Percentiles rank a stretch among this genome's conserved stretches.
Evolutionary conservation across 2,329 filamentous ascomycete species (phyloP).

Genomic region (Exophiala dermatitidis): DNA sequence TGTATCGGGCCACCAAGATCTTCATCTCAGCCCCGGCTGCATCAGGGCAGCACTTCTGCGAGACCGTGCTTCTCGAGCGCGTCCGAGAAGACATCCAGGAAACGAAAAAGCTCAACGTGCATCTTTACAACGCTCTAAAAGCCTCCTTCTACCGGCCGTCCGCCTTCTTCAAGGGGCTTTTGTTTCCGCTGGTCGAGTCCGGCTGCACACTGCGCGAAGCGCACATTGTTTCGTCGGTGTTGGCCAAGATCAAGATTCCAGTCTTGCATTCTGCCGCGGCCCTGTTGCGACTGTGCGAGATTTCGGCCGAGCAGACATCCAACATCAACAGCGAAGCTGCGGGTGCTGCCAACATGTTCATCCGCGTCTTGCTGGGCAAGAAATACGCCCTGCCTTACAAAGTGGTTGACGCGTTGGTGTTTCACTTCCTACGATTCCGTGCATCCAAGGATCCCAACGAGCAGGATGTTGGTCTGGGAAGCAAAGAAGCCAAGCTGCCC

Average conservation of each 20-base stretch:
- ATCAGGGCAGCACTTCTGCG: slow-evolving; percentile 76
- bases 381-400: slow-evolving; percentile 94
- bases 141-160: slow-evolving; percentile 89
- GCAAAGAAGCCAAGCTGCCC: slow-evolving; percentile 58
- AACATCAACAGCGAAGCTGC: slow-evolving; percentile 71
- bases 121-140: slow-evolving; percentile 89
- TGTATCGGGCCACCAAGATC: slow-evolving; percentile 83
- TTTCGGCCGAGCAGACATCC: slow-evolving; percentile 81
- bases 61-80: slow-evolving; percentile 76
- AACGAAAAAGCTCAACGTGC: slow-evolving; percentile 89
- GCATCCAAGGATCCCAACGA: slow-evolving; percentile 54
- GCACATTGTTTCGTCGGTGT: slow-evolving; percentile 78
- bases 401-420: slow-evolving; percentile 88
- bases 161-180: slow-evolving; percentile 91
- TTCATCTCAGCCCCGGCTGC: slow-evolving; percentile 79
- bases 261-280: slow-evolving; percentile 89
- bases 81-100: slow-evolving; percentile 94
- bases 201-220: slow-evolving; percentile 89
- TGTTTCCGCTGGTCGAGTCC: slow-evolving; percentile 80
- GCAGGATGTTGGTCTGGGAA: slow-evolving; percentile 48
- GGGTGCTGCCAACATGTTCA: slow-evolving; percentile 90
- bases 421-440: slow-evolving; percentile 90
- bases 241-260: slow-evolving; percentile 77
- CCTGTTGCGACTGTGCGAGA: slow-evolving; percentile 85
- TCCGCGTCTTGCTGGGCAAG: slow-evolving; percentile 88